Base-by-base conservation (phyloP, 176 grass and related monocot species). In the Zea luxurians region DNA sequence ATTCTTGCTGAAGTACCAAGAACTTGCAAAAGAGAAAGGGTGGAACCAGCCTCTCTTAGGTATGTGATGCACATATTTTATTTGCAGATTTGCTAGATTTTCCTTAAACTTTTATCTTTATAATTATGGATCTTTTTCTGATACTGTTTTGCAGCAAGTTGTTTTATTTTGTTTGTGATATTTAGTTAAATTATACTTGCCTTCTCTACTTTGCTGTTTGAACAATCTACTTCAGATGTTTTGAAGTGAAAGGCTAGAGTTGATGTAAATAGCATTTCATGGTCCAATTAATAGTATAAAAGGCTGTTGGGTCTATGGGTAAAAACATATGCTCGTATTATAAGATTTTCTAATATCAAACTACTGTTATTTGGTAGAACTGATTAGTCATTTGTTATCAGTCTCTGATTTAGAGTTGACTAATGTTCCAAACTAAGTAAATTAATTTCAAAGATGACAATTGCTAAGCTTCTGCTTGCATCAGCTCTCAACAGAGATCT, bases 31-130 rank as follows among this genome's bases (percentile, higher is more conserved):
- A 70, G 92, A 87, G 62, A 90, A 83, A 76, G 85, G 83, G 9
- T 98, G 96, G 96, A 81, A 50, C 83, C 87, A 83, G 18, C 96
- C 92, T 83, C 85, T 98, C 48, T 76, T 94, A 81, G 96, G 92
- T 98, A 91, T 80, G 73, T 8, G 21, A 66, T 41, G 21, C 52
- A 75, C 61, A 74, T 59, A 71, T 63, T 80, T 40, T 27, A 34
- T 55, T 69, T 70, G 18, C 49, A 70, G 3, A 46, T 61, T 49
- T 27, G 34, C 42, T 57, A 57, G 35, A 27, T 48, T 73, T 79
- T 44, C 16, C 42, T 37, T 65, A 20, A 0, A 46, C 1, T 64
- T 64, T 3, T 41, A 2, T 64, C 10, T 71, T 80, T 18, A 9
- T 35, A 49, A 18, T 41, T 53, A 42, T 41, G 16, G 2, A 40